Evolutionary conservation across 192 early-diverging fungal species (phyloP).

Genomic region (Coemansia sp.): DNA sequence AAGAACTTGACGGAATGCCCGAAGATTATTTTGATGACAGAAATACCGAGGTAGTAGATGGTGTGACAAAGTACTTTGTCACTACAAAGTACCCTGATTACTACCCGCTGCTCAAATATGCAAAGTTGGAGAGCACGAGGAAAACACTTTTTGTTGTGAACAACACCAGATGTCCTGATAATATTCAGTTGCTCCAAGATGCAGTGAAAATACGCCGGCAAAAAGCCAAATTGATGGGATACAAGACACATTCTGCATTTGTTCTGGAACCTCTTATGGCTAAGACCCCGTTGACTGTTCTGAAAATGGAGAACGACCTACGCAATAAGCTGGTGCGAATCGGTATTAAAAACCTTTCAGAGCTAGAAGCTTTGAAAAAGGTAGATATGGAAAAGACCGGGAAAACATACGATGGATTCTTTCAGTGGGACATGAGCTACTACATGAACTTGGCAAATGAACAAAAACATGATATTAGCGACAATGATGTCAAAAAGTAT

Average conservation of each 20-base stretch:
- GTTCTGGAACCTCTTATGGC: slow-evolving; percentile 73
- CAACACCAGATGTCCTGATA: slow-evolving; percentile 43
- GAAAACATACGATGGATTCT: slow-evolving; percentile 53
- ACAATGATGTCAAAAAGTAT: slow-evolving; percentile 71
- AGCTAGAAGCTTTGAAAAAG: slow-evolving; percentile 58
- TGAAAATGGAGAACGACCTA: slow-evolving; percentile 62
- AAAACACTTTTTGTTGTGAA: slow-evolving; percentile 38
- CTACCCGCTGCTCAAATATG: slow-evolving; percentile 31
- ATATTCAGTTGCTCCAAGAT: slow-evolving; percentile 57
- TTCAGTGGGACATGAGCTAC: slow-evolving; percentile 67
- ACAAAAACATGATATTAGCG: slow-evolving; percentile 59
- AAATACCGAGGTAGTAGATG: slow-evolving; percentile 52
- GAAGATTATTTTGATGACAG: slow-evolving; percentile 60
- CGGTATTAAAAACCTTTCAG: slow-evolving; percentile 56
- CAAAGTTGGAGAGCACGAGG: slow-evolving; percentile 48
- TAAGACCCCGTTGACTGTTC: slow-evolving; percentile 60
- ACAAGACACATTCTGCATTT: slow-evolving; percentile 61
- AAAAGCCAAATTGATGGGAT: slow-evolving; percentile 60
- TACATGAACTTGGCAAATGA: slow-evolving; percentile 64
- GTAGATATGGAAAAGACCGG: slow-evolving; percentile 34
- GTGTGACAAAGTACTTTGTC: slow-evolving; percentile 56
- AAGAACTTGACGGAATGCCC: slow-evolving; percentile 66
- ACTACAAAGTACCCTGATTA: slow-evolving; percentile 62
- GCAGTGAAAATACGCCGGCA: slow-evolving; percentile 50
- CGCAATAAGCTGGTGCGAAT: slow-evolving; percentile 49